These are phyloP conservation scores for Phialophora verrucosa DNA, from an alignment of 2,329 filamentous ascomycete species.

Conservation along the genomic window DNA sequence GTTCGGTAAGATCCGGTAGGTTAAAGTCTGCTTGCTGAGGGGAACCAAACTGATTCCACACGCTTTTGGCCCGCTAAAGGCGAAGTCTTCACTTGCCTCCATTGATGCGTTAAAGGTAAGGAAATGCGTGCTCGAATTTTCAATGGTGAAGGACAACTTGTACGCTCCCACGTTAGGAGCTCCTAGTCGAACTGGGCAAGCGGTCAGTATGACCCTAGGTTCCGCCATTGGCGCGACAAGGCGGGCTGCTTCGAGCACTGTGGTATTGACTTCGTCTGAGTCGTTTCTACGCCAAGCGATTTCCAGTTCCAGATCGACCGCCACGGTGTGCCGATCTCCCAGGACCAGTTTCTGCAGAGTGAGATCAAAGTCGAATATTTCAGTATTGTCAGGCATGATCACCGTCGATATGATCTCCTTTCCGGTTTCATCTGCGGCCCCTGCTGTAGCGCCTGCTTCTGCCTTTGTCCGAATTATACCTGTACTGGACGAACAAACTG, in stretches of 20 bases:
- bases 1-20: slow-evolving; percentile 75
- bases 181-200: slow-evolving; percentile 4
- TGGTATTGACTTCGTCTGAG: slow-evolving; percentile 60
- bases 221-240: slow-evolving; percentile 82
- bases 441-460: not conserved
- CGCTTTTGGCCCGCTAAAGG: slow-evolving; percentile 87
- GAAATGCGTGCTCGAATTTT: slow-evolving; percentile 94
- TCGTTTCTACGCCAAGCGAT: slow-evolving; percentile 75
- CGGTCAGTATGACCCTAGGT: slow-evolving; percentile 72
- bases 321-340: slow-evolving; percentile 78
- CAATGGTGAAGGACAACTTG: slow-evolving; percentile 68
- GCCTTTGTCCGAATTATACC: slow-evolving; percentile 27
- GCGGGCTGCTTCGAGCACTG: slow-evolving; percentile 76
- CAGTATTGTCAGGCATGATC: slow-evolving; percentile 70
- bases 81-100: slow-evolving; percentile 91
- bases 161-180: slow-evolving; percentile 6
- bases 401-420: slow-evolving; percentile 24
- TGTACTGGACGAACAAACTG: slow-evolving; percentile 58
- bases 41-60: slow-evolving; percentile 81
- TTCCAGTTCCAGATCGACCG: slow-evolving; percentile 74
- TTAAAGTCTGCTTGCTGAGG: slow-evolving; percentile 73
- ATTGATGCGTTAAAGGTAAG: slow-evolving; percentile 90
- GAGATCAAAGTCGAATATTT: slow-evolving; percentile 74
- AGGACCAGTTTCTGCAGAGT: slow-evolving; percentile 76
- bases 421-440: slow-evolving; percentile 1